These are phyloP conservation scores for Lyophyllum atratum DNA, from an alignment of 768 basidiomycete genomes.

Conservation along the genomic window DNA sequence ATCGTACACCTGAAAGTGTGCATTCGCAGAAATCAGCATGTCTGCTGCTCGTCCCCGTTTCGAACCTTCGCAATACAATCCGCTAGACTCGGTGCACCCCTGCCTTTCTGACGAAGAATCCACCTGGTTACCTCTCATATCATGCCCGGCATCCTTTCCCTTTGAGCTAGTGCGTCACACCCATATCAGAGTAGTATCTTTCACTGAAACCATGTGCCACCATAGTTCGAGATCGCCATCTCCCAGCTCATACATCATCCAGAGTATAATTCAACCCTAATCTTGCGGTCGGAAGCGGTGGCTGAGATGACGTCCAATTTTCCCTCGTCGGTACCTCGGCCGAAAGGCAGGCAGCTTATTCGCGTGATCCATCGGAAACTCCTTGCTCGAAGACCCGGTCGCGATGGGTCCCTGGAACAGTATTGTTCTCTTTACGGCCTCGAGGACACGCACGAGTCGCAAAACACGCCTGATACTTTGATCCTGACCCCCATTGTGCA, in stretches of 20 bases:
- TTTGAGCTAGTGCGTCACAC: conserved; percentile 39
- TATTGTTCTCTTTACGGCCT: conserved; percentile 71
- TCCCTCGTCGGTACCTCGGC: conserved; percentile 32
- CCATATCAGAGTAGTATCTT: background rate
- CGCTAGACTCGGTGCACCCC: background rate
- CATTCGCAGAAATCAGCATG: background rate
- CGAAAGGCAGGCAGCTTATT: conserved; percentile 40
- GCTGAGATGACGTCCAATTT: conserved; percentile 37
- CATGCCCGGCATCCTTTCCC: conserved; percentile 44
- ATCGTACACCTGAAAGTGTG: background rate
- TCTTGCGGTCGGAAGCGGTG: conserved; percentile 79
- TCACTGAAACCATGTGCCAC: background rate
- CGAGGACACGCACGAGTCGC: conserved; percentile 8
- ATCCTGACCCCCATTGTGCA: conserved; percentile 61
- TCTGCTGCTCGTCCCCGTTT: conserved; percentile 18
- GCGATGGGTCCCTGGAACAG: conserved; percentile 77
- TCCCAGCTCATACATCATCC: conserved; percentile 83
- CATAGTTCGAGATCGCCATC: conserved; percentile 74
- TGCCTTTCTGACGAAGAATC: conserved; percentile 5
- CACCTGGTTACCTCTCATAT: conserved; percentile 36
- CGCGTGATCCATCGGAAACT: conserved; percentile 66
- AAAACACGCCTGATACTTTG: conserved; percentile 28
- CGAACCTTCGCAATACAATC: conserved; percentile 16
- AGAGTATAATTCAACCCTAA: conserved; percentile 90
- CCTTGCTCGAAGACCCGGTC: conserved; percentile 75